Base-by-base conservation (phyloP, 495 filamentous ascomycete genomes). In the Hypoxylon subgilvum region DNA sequence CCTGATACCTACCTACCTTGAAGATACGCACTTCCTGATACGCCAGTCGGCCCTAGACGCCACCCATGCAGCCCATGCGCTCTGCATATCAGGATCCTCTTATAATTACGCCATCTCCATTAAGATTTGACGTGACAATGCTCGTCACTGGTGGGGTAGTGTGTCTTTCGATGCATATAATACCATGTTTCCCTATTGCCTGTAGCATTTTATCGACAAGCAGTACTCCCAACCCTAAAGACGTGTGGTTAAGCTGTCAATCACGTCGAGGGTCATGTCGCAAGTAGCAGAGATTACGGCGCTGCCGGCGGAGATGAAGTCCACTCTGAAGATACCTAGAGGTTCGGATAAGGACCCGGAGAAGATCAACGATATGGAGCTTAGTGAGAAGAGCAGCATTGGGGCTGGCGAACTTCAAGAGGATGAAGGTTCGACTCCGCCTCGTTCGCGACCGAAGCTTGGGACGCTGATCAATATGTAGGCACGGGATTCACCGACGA, bases 401-500 rank as follows among this genome's bases (percentile, higher is more conserved):
- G 45, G 36, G 25, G 61, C 40, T 12, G 52, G 31, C 23, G 57
- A 68, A 19, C 27, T 53, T 21, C 53, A 59, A 12, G 57, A 59
- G 39, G 44, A 21, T 14, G 16, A 52, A 52, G 52, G 65, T 68
- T 9, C 18, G 61, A 43, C 21, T 16, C 18, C 17, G 32, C 6
- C 28, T 30, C 22, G 32, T 5, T 16, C 13, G 18, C 12, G 5
- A 28, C 5, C 14, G 5, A 18, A 3, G 16, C 1, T 52, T 9
- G 14, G 8, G 13, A 40, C 35, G 10, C 42, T 52, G 21, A 61
- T 17, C 12, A 34, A 25, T 22, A 12, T 25, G 31, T 19, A 66
- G 66, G 22, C 14, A 45, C 58, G 12, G 23, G 41, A 17, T 71
- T 65, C 30, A 67, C 66, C 36, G 68, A 69, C 7, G 68, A 69